Base-by-base conservation (phyloP, 441 rosid species). In the Erysimum cheiri region DNA sequence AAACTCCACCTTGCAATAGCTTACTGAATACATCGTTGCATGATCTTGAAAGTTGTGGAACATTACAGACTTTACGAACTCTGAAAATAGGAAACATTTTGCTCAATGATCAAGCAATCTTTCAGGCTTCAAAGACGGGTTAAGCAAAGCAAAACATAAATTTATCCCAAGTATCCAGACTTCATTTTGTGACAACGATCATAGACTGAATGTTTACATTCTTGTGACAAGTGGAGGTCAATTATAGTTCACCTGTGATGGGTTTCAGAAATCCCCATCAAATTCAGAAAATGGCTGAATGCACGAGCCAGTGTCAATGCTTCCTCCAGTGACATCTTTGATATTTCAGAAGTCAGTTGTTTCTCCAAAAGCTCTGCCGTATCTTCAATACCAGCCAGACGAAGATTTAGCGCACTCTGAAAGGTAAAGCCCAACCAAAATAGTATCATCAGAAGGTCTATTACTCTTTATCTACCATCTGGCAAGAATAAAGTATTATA, bases 211-310 rank as follows among this genome's bases (percentile, higher is more conserved):
- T 28, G 7, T 0, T 47, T 59, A 28, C 22, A 15, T 60, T 29
- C 28, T 29, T 48, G 8, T 50, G 15, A 60, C 43, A 70, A 29
- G 54, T 31, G 36, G 3, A 52, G 14, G 28, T 39, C 44, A 70
- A 14, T 33, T 17, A 50, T 41, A 6, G 64, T 26, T 43, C 58
- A 90, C 98, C 98, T 82, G 78, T 89, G 98, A 80, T 93, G 96
- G 7, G 98, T 93, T 80, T 93, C 98, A 4, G 98, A 95, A 65
- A 91, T 89, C 32, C 97, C 93, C 96, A 88, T 89, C 82, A 93
- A 73, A 78, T 86, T 91, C 48, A 93, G 98, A 77, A 85, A 88
- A 80, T 93, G 98, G 75, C 93, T 89, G 74, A 83, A 91, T 3
- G 96, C 90, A 56, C 98, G 97, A 72, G 97, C 97, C 26, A 88